phyloP scores from a whole-genome alignment of 2,329 filamentous ascomycete species.

The Albophoma yamanashiensis region DNA sequence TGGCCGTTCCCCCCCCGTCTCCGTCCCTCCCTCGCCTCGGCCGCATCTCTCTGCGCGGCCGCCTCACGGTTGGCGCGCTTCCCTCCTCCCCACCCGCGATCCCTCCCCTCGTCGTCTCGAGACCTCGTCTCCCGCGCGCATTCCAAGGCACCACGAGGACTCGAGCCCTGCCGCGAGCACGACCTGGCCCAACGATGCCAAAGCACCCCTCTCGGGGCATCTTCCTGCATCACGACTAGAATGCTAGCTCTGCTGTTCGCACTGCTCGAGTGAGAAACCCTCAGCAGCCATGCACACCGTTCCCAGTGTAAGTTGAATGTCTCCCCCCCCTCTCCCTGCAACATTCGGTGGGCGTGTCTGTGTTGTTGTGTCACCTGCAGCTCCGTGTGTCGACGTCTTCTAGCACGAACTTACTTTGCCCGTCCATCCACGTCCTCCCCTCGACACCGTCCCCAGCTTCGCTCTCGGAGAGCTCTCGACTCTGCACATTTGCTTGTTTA shows the following conservation, averaged over 20 bases:
- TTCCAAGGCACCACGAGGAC: constrained; percentile 1
- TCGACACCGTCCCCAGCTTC: not conserved
- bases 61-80: not conserved
- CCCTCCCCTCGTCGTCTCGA: constrained; percentile 1
- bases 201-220: constrained; percentile 1
- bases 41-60: not conserved
- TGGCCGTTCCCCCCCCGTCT: not conserved
- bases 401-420: constrained; percentile 12
- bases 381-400: not conserved
- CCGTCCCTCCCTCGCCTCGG: not conserved
- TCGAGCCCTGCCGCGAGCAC: not conserved
- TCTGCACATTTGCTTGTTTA: not conserved
- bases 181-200: constrained; percentile 7
- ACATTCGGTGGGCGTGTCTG: constrained; percentile 1
- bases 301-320: constrained; percentile 32
- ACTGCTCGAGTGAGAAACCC: constrained; percentile 26
- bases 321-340: constrained; percentile 1
- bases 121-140: not conserved
- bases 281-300: constrained; percentile 42
- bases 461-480: not conserved
- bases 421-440: constrained; percentile 6
- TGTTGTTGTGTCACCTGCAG: not conserved
- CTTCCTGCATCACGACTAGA: constrained; percentile 17
- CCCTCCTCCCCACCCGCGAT: constrained; percentile 3
- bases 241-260: constrained; percentile 24